Base-by-base conservation (phyloP, 495 filamentous ascomycete genomes). In the Trichoderma orchidacearum region DNA sequence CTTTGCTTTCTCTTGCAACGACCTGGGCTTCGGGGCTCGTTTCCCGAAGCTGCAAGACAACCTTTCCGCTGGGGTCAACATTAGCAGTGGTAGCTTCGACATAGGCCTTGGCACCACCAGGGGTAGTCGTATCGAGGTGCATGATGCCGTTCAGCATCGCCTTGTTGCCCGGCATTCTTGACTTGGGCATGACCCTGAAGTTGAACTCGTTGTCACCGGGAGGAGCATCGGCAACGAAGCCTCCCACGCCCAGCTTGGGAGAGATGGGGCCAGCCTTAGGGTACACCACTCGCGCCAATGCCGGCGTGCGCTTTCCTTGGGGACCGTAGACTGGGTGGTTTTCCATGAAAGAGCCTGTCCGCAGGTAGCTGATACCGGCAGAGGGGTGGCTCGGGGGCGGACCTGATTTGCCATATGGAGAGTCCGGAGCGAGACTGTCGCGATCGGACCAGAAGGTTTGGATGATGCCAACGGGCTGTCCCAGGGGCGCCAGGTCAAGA, bases 381-480 rank as follows among this genome's bases (percentile, higher is more conserved):
- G 90, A 93, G 1, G 94, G 93, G 69, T 99, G 93, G 8, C 92
- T 97, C 55, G 78, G 78, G 1, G 87, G 89, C 3, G 90, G 86
- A 2, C 87, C 85, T 6, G 64, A 62, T 12, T 71, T 64, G 11
- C 79, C 79, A 62, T 86, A 86, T 28, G 76, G 73, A 56, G 63
- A 74, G 1, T 56, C 55, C 8, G 65, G 51, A 1, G 58, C 50
- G n/a, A 53, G 50, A 6, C 55, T 29, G 28, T 63, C 62, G 7
- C 62, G 27, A 31, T 51, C 55, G n/a, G 30, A 52, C 53, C 21
- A 25, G 4, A 58, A 48, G 21, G 51, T 34, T n/a, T 51, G 35
- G 41, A 53, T 45, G 35, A 56, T 52, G 28, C 45, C 45, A 15
- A 52, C 57, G 29, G 64, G 64, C 1, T 57, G 58, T 52, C 34